Percentiles rank a stretch among this genome's conserved stretches.
Conservation (phyloP, 495 filamentous ascomycete species). For the Patellaria atrata region DNA sequence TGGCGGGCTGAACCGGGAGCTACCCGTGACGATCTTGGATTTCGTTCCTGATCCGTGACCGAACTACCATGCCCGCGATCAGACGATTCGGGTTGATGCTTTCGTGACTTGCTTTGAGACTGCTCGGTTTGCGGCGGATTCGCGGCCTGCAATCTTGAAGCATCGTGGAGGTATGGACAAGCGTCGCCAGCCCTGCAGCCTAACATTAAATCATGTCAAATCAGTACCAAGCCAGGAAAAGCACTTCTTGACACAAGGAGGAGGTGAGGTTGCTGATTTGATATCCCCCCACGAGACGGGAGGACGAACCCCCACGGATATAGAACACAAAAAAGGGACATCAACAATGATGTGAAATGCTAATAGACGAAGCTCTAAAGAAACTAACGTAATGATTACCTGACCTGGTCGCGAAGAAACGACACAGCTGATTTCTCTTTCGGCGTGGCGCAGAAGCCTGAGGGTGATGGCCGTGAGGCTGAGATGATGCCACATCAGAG, state of each 20-base stretch:
- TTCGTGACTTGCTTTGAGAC: no score
- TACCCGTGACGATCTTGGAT: background rate
- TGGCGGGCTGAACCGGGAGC: conserved; percentile 3
- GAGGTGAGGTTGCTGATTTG: conserved; percentile 12
- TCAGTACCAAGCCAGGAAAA: background rate
- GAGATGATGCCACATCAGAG: conserved; percentile 15
- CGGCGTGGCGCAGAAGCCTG: conserved; percentile 15
- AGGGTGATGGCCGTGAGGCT: conserved; percentile 16
- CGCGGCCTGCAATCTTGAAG: conserved; percentile 1
- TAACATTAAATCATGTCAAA: conserved; percentile 3
- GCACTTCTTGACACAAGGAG: conserved; percentile 4
- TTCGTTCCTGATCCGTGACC: conserved; percentile 7
- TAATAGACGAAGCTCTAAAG: conserved; percentile 9
- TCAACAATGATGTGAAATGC: conserved; percentile 17
- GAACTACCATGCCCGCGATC: conserved; percentile 12
- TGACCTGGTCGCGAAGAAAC: conserved; percentile 19
- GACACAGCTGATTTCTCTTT: conserved; percentile 18
- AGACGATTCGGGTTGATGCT: conserved; percentile 10
- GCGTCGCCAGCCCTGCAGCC: conserved; percentile 24
- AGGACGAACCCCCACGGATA: conserved; percentile 13
- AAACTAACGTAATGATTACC: conserved; percentile 14
- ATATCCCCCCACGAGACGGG: no score
- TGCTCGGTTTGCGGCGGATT: no score
- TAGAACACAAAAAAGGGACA: conserved; percentile 9
- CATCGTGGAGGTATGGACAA: conserved; percentile 24